phyloP scores from a whole-genome alignment of 495 filamentous ascomycete genomes.

The Wilcoxina mikolae region DNA sequence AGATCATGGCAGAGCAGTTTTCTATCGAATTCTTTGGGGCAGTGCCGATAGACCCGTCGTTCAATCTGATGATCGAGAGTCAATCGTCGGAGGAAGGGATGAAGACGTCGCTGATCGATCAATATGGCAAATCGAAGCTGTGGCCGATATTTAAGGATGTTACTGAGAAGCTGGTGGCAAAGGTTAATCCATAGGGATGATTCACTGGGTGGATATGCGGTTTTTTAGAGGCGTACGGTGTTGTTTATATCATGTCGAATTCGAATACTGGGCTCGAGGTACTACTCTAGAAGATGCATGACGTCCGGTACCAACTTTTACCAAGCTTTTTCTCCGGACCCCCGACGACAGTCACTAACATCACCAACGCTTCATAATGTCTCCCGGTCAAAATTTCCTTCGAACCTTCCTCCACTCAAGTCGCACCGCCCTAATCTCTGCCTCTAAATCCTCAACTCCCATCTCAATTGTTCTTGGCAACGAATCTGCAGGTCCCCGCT shows the following conservation, averaged over 20 bases:
- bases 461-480: conserved; percentile 57
- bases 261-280: too few relatives aligned
- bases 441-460: conserved; percentile 26
- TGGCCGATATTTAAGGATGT: conserved; percentile 26
- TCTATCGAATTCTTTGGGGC: conserved; percentile 68
- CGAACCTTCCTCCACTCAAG: conserved; percentile 15
- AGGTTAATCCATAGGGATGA: not conserved
- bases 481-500: conserved; percentile 49
- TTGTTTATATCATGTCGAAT: not conserved
- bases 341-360: too few relatives aligned
- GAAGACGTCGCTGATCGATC: conserved; percentile 30
- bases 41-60: conserved; percentile 73
- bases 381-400: not conserved
- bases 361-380: not conserved
- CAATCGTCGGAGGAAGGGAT: conserved; percentile 40
- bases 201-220: not conserved
- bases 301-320: too few relatives aligned
- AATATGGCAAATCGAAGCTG: conserved; percentile 27
- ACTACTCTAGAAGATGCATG: too few relatives aligned
- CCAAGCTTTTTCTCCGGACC: too few relatives aligned
- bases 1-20: conserved; percentile 80
- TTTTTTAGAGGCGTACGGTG: conserved; percentile 3
- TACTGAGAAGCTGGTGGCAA: conserved; percentile 24
- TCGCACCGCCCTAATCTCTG: conserved; percentile 13
- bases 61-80: conserved; percentile 43